Percentiles rank a stretch among this genome's conserved stretches.
phyloP scores from a whole-genome alignment of 1,139 yeast species.

The Debaryomyces robertsiae region DNA sequence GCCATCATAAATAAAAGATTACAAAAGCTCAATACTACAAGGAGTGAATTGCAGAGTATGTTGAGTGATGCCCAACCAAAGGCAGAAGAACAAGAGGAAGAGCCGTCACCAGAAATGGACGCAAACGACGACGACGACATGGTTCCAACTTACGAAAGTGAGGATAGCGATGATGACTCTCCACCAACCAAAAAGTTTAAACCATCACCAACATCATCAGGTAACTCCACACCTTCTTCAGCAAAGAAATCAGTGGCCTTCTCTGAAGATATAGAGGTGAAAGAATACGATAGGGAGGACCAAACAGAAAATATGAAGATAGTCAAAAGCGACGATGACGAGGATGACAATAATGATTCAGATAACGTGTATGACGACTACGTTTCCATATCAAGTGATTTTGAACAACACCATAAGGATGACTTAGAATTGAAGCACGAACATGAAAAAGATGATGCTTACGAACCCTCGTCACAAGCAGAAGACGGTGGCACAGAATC shows the following conservation, averaged over 20 bases:
- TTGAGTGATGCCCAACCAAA: conserved; percentile 27
- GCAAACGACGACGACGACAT: conserved; percentile 30
- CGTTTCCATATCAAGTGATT: conserved; percentile 15
- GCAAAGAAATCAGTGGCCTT: conserved; percentile 45
- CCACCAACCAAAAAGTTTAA: conserved; percentile 28
- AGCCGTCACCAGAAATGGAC: conserved; percentile 23
- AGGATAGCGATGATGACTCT: conserved; percentile 29
- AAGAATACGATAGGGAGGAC: conserved; percentile 46
- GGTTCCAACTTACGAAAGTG: conserved; percentile 40
- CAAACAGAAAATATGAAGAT: conserved; percentile 25
- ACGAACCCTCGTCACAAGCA: conserved; percentile 17
- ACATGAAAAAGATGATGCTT: conserved; percentile 18
- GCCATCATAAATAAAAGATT: conserved; percentile 45
- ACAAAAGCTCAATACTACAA: conserved; percentile 38
- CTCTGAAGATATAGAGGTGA: conserved; percentile 48
- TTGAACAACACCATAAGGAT: conserved; percentile 33
- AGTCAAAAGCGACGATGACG: conserved; percentile 25
- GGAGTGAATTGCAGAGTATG: conserved; percentile 49
- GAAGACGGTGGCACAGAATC: conserved; percentile 14
- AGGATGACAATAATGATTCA: conserved; percentile 21
- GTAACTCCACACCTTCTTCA: conserved; percentile 30
- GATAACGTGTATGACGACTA: conserved; percentile 21
- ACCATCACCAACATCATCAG: conserved; percentile 26
- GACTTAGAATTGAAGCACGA: conserved; percentile 34
- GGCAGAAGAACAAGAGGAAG: conserved; percentile 17